Evolutionary conservation across 139 green algal species (phyloP).

Genomic region (Nannochloris sp.): DNA sequence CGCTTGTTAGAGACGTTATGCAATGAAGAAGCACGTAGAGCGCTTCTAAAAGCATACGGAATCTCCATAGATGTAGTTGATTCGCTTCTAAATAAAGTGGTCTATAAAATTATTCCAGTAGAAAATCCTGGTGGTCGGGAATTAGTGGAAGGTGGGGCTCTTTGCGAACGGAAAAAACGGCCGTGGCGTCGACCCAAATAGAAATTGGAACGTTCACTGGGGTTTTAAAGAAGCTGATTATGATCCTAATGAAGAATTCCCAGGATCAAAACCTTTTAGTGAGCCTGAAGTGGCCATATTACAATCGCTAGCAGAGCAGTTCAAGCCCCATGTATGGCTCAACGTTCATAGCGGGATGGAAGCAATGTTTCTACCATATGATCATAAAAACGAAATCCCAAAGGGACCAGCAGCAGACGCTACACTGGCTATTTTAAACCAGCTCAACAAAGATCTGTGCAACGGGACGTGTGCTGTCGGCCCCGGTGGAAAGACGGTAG

Average conservation of each 20-base stretch:
- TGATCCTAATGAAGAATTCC: constrained; percentile 83
- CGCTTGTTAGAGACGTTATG: constrained; percentile 61
- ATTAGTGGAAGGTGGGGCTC: constrained; percentile 65
- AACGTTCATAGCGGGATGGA: constrained; percentile 97
- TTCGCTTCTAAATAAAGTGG: constrained; percentile 30
- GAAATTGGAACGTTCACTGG: constrained; percentile 95
- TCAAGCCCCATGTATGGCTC: constrained; percentile 86
- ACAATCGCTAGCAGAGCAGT: constrained; percentile 39
- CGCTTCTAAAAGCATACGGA: background rate
- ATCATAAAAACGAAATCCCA: constrained; percentile 59
- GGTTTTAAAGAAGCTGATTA: constrained; percentile 90
- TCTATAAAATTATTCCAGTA: constrained; percentile 84
- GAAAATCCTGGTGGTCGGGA: constrained; percentile 83
- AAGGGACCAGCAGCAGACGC: constrained; percentile 25
- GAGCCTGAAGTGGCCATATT: constrained; percentile 86
- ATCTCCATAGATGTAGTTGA: constrained; percentile 1
- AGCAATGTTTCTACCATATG: constrained; percentile 93
- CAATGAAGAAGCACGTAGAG: background rate
- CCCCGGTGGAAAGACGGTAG: constrained; percentile 83
- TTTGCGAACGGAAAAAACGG: constrained; percentile 98
- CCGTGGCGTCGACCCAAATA: constrained; percentile 91
- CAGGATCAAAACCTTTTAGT: constrained; percentile 68
- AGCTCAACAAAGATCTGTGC: constrained; percentile 61
- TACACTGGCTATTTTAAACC: constrained; percentile 57
- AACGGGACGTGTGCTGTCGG: constrained; percentile 64